phyloP scores from a whole-genome alignment of 495 filamentous ascomycete species.

The Apodospora peruviana region DNA sequence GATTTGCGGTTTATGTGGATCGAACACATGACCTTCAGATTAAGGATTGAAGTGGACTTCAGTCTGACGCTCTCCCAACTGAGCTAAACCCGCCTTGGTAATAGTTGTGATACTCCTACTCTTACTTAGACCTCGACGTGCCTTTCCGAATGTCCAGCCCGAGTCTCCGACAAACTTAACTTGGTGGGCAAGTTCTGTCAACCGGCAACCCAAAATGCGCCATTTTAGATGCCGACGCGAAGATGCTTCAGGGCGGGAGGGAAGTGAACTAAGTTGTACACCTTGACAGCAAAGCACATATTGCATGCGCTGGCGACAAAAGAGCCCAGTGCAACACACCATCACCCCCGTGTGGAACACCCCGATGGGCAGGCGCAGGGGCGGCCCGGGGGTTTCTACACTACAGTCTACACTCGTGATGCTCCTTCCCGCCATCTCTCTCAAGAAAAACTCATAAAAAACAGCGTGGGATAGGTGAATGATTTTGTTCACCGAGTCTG shows the following conservation, averaged over 20 bases:
- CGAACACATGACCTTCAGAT: neutral
- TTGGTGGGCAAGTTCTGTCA: too few species aligned
- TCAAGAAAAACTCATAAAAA: neutral
- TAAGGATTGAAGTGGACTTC: neutral
- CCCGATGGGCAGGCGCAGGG: too few species aligned
- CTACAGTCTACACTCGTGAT: neutral
- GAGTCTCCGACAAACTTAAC: neutral
- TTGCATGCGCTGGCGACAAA: neutral
- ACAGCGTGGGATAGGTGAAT: neutral
- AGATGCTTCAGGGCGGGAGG: too few species aligned
- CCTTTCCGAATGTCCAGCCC: neutral
- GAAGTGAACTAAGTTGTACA: too few species aligned
- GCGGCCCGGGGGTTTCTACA: too few species aligned
- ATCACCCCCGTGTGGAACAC: too few species aligned
- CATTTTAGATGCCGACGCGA: too few species aligned
- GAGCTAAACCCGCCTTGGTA: neutral
- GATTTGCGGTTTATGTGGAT: neutral
- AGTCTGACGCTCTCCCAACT: neutral
- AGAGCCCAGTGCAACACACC: neutral
- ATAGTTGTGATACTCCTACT: neutral
- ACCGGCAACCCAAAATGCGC: too few species aligned
- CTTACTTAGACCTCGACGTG: neutral
- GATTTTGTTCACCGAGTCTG: neutral
- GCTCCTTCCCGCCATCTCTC: neutral
- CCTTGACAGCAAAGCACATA: too few species aligned